These are phyloP conservation scores for Schizochytrium sp. DNA, from an alignment of 108 stramenopile genomes.

Conservation along the genomic window DNA sequence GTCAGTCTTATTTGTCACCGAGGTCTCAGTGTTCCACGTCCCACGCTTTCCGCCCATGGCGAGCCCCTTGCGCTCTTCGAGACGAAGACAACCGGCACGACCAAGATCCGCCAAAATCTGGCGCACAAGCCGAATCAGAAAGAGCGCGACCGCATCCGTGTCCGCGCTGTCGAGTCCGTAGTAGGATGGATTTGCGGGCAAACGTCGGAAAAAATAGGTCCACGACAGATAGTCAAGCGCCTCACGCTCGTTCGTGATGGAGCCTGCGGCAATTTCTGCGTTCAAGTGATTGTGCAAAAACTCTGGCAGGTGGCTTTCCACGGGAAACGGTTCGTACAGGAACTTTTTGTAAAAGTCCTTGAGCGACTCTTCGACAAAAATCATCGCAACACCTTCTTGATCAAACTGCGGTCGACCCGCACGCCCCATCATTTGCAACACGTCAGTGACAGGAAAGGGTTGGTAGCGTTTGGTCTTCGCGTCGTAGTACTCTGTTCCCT, in stretches of 20 bases:
- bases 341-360: slow-evolving; percentile 93
- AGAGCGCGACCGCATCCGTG: slow-evolving; percentile 55
- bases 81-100: slow-evolving; percentile 62
- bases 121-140: slow-evolving; percentile 54
- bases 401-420: slow-evolving; percentile 97
- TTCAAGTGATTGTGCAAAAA: slow-evolving; percentile 83
- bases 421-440: slow-evolving; percentile 97
- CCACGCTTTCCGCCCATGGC: neutral
- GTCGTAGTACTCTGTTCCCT: slow-evolving; percentile 98
- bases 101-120: slow-evolving; percentile 56
- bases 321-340: slow-evolving; percentile 96
- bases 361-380: slow-evolving; percentile 85
- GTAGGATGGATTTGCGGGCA: slow-evolving; percentile 84
- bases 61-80: neutral
- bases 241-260: slow-evolving; percentile 62
- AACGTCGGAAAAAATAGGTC: slow-evolving; percentile 90
- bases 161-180: slow-evolving; percentile 67
- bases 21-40: neutral
- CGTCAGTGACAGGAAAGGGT: slow-evolving; percentile 96
- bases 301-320: slow-evolving; percentile 79
- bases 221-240: slow-evolving; percentile 83
- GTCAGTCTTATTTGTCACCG: neutral
- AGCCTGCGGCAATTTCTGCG: slow-evolving; percentile 80
- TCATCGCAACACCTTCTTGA: slow-evolving; percentile 74
- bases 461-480: slow-evolving; percentile 83